These are phyloP conservation scores for Chrysochromulina parva DNA, from an alignment of 78 protist genomes.

Conservation along the genomic window DNA sequence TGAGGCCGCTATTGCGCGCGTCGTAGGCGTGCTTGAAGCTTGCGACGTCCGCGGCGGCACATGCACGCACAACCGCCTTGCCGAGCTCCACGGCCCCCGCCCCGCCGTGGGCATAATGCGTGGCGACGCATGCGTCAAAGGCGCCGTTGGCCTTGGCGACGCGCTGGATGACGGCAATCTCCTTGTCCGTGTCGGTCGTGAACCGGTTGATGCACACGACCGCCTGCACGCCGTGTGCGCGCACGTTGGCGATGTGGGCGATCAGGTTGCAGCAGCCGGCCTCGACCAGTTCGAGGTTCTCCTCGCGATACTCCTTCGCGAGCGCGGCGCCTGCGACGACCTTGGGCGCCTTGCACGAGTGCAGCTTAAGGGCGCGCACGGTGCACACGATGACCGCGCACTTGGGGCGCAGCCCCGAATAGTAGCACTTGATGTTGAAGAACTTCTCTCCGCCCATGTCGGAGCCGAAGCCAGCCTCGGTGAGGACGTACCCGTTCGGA, in stretches of 20 bases:
- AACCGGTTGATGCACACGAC: constrained; percentile 90
- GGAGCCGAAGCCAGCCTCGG: constrained; percentile 89
- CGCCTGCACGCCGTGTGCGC: constrained; percentile 86
- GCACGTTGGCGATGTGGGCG: constrained; percentile 61
- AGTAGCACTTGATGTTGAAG: constrained; percentile 95
- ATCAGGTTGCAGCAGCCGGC: constrained; percentile 73
- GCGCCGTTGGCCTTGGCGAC: constrained; percentile 83
- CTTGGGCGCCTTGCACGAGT: constrained; percentile 69
- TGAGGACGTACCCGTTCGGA: constrained; percentile 72
- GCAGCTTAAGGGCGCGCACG: constrained; percentile 95
- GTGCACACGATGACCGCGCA: constrained; percentile 90
- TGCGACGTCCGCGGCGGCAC: constrained; percentile 41
- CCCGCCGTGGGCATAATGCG: constrained; percentile 92
- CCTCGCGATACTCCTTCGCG: constrained; percentile 54
- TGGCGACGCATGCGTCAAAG: constrained; percentile 69
- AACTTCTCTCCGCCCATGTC: constrained; percentile 94
- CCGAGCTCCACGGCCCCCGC: constrained; percentile 90
- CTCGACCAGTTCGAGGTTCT: constrained; percentile 62
- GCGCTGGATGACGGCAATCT: constrained; percentile 45
- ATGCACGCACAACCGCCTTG: constrained; percentile 76
- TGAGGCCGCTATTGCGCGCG: neutral
- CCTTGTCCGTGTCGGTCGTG: constrained; percentile 72
- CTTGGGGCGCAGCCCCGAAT: constrained; percentile 73
- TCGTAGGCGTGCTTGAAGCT: constrained; percentile 82
- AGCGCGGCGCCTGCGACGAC: constrained; percentile 77